These are phyloP conservation scores for Diplotaxis tenuifolia DNA, from an alignment of 345 rosid genomes.

Conservation along the genomic window DNA sequence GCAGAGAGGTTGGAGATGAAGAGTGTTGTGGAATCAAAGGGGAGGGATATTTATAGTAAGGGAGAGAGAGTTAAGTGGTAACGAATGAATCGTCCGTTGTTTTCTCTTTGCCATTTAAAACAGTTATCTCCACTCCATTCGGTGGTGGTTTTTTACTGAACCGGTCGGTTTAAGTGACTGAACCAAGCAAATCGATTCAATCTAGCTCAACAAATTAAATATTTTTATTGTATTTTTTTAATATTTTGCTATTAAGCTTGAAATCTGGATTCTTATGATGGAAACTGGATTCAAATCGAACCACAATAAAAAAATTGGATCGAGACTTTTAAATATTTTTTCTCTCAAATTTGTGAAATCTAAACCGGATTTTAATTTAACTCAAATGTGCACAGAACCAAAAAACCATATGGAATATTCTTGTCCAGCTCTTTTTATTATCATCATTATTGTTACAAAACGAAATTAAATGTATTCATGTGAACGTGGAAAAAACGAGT, in stretches of 20 bases:
- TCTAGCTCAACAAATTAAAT: neutral
- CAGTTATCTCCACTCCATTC: neutral
- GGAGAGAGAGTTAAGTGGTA: slow-evolving; percentile 20
- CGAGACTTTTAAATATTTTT: neutral
- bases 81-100: slow-evolving; percentile 23
- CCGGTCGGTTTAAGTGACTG: slow-evolving; percentile 11
- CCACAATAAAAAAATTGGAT: neutral
- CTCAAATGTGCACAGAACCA: neutral
- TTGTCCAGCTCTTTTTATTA: neutral
- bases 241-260: neutral
- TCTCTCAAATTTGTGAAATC: neutral
- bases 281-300: neutral
- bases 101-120: slow-evolving; percentile 28
- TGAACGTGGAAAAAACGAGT: slow-evolving; percentile 18
- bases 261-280: neutral
- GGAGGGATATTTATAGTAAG: slow-evolving; percentile 7
- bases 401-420: neutral
- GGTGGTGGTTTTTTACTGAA: neutral
- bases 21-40: slow-evolving; percentile 26
- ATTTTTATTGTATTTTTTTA: neutral
- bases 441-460: neutral
- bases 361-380: neutral
- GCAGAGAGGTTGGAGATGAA: slow-evolving; percentile 15
- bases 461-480: neutral
- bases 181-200: neutral